These are phyloP conservation scores for Penicillium sp. DNA, from an alignment of 2,329 filamentous ascomycete genomes.

Conservation along the genomic window DNA sequence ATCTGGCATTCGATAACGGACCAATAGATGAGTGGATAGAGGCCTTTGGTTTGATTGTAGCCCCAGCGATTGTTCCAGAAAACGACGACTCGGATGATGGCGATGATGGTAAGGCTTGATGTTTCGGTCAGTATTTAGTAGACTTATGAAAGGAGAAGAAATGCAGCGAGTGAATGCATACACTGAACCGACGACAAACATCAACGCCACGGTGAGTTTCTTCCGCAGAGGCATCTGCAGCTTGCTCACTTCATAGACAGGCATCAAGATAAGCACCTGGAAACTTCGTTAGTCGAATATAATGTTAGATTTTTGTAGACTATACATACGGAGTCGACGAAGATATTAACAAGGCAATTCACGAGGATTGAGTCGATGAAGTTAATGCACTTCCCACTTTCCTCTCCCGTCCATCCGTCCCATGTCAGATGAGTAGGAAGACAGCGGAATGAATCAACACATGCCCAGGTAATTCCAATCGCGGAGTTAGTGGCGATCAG, in stretches of 20 bases:
- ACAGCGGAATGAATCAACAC: neutral
- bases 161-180: neutral
- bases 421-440: neutral
- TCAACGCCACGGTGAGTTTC: constrained; percentile 17
- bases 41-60: constrained; percentile 17
- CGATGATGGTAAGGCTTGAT: constrained; percentile 23
- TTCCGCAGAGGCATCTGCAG: constrained; percentile 18
- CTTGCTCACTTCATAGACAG: constrained; percentile 21
- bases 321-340: constrained; percentile 11
- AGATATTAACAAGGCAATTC: constrained; percentile 23
- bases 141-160: neutral
- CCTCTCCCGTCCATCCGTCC: constrained; percentile 2
- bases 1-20: constrained; percentile 30
- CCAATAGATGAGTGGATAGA: constrained; percentile 29
- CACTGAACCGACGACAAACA: constrained; percentile 20
- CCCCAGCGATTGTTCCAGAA: constrained; percentile 27
- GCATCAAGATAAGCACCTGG: constrained; percentile 14
- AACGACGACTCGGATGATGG: constrained; percentile 26
- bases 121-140: neutral
- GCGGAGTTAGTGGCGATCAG: neutral
- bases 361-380: constrained; percentile 19
- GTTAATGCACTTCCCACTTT: constrained; percentile 18
- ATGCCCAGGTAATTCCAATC: neutral
- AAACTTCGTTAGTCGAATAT: neutral
- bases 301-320: neutral